Evolutionary conservation across 768 basidiomycete species (phyloP), one percentile per base, ranked within the genome.

Genomic region (Russula emetica): DNA sequence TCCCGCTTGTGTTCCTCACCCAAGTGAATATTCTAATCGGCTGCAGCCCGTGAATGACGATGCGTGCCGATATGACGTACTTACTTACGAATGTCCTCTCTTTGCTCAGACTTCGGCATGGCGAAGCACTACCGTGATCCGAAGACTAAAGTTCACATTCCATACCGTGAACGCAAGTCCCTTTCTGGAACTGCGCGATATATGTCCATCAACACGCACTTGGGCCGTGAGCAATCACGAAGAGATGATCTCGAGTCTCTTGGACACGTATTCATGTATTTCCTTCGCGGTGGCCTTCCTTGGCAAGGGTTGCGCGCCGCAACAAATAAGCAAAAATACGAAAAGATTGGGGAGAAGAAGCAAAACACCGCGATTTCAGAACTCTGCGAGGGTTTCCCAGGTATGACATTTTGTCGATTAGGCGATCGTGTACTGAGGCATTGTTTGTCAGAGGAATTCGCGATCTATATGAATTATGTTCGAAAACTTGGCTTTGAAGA

Each of bases 191-290:
- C 96, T 38, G 96, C 97, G 56, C 87, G 96, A 49, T 99, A 99
- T 79, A 99, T 99, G 96, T 93, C 90, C 54, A 99, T 98, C 82
- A 99, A 99, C 74, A 99, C 96, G 8, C 96, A 99, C 77, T 78
- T 98, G 66, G 96, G 96, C 36, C 87, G 96, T 66, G 95, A 96
- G 78, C 87, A 90, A 74, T 96, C 94, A 24, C 85, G 96, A 66
- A 83, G 96, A 70, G 96, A 99, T 73, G 96, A 99, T 74, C 76
- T 99, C 34, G 96, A 99, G 77, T 96, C 94, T 44, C 78, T 99
- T 34, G 96, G 97, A 0, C 97, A 99, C 74, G 97, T 99, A 51
- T 98, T 98, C 79, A 98, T 99, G 92, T 99, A 99, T 76, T 99
- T 99, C 76, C 75, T 99, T 69, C 84, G 96, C 5, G 96, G 96